These are phyloP conservation scores for Ceratocystis cubensis DNA, from an alignment of 2,329 filamentous ascomycete genomes.

Conservation along the genomic window DNA sequence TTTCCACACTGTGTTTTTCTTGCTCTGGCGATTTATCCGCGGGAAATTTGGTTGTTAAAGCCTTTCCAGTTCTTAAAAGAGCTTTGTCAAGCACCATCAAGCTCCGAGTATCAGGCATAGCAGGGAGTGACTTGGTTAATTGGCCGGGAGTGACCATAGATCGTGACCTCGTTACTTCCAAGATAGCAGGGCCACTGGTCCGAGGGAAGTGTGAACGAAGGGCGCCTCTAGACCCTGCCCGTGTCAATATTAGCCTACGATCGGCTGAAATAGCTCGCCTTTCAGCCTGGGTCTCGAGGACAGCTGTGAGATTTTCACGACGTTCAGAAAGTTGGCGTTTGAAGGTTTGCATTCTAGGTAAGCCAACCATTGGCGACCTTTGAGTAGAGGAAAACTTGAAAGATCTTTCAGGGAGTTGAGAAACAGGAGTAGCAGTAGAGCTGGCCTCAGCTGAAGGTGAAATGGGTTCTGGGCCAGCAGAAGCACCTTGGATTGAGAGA, in stretches of 20 bases:
- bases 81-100: constrained; percentile 5
- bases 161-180: constrained; percentile 21
- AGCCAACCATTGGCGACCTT: constrained; percentile 31
- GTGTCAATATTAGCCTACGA: constrained; percentile 31
- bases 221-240: constrained; percentile 26
- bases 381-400: constrained; percentile 9
- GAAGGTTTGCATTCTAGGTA: constrained; percentile 68
- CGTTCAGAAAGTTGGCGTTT: constrained; percentile 72
- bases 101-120: neutral
- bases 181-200: constrained; percentile 38
- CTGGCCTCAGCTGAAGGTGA: neutral
- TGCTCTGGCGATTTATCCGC: neutral
- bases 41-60: neutral
- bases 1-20: neutral
- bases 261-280: constrained; percentile 60
- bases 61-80: neutral
- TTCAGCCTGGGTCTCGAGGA: constrained; percentile 50
- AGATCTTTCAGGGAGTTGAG: constrained; percentile 5
- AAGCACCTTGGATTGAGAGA: neutral
- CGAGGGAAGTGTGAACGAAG: constrained; percentile 28
- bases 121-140: neutral
- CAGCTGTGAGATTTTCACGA: constrained; percentile 57
- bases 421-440: neutral
- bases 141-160: neutral
- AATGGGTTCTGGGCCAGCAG: neutral